Evolutionary conservation across 2,329 filamentous ascomycete genomes (phyloP).

Genomic region (Arthrobotrys conoides): DNA sequence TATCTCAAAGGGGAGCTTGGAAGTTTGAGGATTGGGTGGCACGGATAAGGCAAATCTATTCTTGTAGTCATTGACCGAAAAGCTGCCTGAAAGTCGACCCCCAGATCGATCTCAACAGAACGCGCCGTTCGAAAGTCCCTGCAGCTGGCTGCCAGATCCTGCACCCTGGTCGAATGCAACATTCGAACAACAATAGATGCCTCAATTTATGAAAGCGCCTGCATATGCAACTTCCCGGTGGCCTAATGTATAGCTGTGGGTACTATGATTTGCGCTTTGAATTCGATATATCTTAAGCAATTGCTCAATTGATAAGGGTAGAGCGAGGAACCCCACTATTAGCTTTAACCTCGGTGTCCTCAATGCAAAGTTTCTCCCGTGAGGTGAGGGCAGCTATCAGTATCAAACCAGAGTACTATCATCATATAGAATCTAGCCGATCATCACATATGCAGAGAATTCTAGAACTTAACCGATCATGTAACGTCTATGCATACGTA

Average conservation of each 20-base stretch:
- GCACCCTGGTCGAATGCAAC: not conserved
- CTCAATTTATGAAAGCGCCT: not conserved
- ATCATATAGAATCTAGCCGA: too few relatives aligned
- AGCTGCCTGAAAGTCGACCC: constrained; percentile 4
- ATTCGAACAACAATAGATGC: not conserved
- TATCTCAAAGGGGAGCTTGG: not conserved
- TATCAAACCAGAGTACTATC: too few relatives aligned
- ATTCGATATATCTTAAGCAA: too few relatives aligned
- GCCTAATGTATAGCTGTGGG: not conserved
- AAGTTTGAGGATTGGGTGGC: not conserved
- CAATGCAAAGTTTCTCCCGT: too few relatives aligned
- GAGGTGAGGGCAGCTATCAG: too few relatives aligned
- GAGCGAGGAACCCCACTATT: too few relatives aligned
- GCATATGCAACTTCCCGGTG: not conserved
- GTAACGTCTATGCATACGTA: too few relatives aligned
- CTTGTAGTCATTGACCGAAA: not conserved
- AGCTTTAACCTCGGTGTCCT: too few relatives aligned
- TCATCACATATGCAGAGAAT: too few relatives aligned
- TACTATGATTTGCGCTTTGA: not conserved
- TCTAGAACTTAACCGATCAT: too few relatives aligned
- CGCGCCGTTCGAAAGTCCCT: constrained; percentile 1
- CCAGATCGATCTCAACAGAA: constrained; percentile 6
- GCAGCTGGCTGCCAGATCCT: constrained; percentile 18
- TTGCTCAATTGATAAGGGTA: too few relatives aligned
- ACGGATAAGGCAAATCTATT: constrained; percentile 22